These are phyloP conservation scores for Botrytis aclada DNA, from an alignment of 2,329 filamentous ascomycete genomes.

Conservation along the genomic window DNA sequence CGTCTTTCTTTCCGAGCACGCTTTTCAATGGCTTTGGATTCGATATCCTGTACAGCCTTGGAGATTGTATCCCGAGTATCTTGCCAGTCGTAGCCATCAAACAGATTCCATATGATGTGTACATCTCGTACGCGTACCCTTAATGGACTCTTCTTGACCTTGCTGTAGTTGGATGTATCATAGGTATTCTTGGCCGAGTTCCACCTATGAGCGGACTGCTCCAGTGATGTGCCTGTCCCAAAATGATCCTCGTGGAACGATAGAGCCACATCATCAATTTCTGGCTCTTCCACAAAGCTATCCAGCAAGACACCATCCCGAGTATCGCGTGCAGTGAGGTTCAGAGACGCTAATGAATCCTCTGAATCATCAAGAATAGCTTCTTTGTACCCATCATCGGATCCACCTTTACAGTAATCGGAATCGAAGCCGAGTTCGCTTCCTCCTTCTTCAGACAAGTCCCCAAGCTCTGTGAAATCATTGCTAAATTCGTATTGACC, in stretches of 20 bases:
- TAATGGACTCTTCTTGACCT: conserved; percentile 66
- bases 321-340: conserved; percentile 41
- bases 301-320: conserved; percentile 47
- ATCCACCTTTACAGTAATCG: conserved; percentile 47
- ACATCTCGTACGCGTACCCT: conserved; percentile 78
- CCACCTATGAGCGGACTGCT: conserved; percentile 73
- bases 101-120: conserved; percentile 95
- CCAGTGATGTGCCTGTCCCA: conserved; percentile 55
- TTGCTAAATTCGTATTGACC: conserved; percentile 63
- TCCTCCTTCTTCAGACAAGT: conserved; percentile 44
- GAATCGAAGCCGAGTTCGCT: conserved; percentile 43
- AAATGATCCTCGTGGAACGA: conserved; percentile 79
- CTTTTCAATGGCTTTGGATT: conserved; percentile 75
- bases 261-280: conserved; percentile 58
- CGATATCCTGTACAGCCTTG: conserved; percentile 84
- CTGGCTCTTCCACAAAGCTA: conserved; percentile 41
- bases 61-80: conserved; percentile 81
- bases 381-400: conserved; percentile 31
- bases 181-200: conserved; percentile 75
- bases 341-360: conserved; percentile 30
- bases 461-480: conserved; percentile 54
- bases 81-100: conserved; percentile 96
- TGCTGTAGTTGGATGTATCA: conserved; percentile 59
- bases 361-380: conserved; percentile 43
- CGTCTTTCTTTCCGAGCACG: conserved; percentile 56